Percentiles rank a stretch among this genome's conserved stretches.
These are phyloP conservation scores for Rhizopogon vesiculosus DNA, from an alignment of 768 basidiomycete genomes.

Conservation along the genomic window DNA sequence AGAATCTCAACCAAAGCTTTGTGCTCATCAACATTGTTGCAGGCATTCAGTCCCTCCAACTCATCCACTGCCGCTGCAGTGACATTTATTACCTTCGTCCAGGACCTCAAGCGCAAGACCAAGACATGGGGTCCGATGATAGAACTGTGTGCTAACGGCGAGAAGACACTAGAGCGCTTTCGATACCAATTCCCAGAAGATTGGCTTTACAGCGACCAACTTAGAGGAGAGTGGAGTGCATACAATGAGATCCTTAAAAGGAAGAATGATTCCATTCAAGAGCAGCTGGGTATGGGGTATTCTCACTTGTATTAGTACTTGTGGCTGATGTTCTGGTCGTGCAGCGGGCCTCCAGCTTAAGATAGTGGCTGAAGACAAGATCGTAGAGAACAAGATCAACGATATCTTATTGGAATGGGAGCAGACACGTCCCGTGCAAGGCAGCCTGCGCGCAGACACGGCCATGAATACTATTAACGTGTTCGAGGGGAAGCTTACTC, in stretches of 20 bases:
- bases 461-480: conserved; percentile 96
- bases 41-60: conserved; percentile 73
- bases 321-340: conserved; percentile 5
- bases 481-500: conserved; percentile 86
- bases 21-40: background rate
- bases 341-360: conserved; percentile 95
- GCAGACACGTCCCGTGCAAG: conserved; percentile 92
- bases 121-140: conserved; percentile 97
- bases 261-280: conserved; percentile 98
- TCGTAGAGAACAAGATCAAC: conserved; percentile 92
- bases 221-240: conserved; percentile 96
- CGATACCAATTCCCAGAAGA: conserved; percentile 95
- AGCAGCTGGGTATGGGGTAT: conserved; percentile 76
- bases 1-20: background rate
- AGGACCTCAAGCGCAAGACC: conserved; percentile 96
- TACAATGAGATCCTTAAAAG: conserved; percentile 97
- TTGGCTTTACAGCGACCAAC: conserved; percentile 98
- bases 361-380: conserved; percentile 99
- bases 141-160: conserved; percentile 88
- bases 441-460: conserved; percentile 91
- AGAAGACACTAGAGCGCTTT: conserved; percentile 96
- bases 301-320: background rate
- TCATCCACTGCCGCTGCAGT: conserved; percentile 98
- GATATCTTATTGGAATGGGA: conserved; percentile 94
- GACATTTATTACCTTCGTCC: conserved; percentile 98